Base-by-base conservation (phyloP, 306 rosid species). In the Quercus agrifolia region DNA sequence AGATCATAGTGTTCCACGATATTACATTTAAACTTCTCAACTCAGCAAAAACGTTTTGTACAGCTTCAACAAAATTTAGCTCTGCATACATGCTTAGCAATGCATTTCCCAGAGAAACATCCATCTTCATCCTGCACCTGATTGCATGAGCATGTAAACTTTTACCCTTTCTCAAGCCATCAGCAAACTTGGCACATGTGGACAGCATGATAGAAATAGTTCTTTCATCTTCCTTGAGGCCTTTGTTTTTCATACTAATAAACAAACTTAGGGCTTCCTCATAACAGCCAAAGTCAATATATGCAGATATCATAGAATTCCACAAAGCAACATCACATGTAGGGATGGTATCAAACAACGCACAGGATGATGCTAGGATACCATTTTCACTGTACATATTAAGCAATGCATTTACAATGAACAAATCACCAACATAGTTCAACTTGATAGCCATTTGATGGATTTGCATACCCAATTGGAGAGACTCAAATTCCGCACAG, bases 401-500 rank as follows among this genome's bases (percentile, higher is more conserved):
- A 27, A 87, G 64, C 77, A 85, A 25, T 3, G 87, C 80, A 80
- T 83, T 85, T 23, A 85, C 73, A 15, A 85, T 5, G 5, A 71
- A 85, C 69, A 78, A 66, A 71, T 85, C 84, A 69, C 64, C 23
- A n/a, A 61, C 12, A 58, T 70, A 58, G n/a, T 85, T 49, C 21
- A 19, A 85, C 82, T 85, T 87, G 1, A 87, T 51, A 72, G 84
- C 87, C 82, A 87, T 38, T 55, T 87, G 89, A 80, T 87, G 91
- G 18, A 83, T 69, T 62, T 87, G 87, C 80, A 59, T 75, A 49
- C 89, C 85, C 55, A 87, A 67, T 66, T 62, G 49, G 49, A 75
- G 79, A 77, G 9, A 80, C 59, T 74, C 85, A 68, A 77, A 59
- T 75, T 81, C 79, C 1, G 68, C 80, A 77, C 85, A 85, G 71